phyloP scores from a whole-genome alignment of 768 basidiomycete species.

The Russula earlei region DNA sequence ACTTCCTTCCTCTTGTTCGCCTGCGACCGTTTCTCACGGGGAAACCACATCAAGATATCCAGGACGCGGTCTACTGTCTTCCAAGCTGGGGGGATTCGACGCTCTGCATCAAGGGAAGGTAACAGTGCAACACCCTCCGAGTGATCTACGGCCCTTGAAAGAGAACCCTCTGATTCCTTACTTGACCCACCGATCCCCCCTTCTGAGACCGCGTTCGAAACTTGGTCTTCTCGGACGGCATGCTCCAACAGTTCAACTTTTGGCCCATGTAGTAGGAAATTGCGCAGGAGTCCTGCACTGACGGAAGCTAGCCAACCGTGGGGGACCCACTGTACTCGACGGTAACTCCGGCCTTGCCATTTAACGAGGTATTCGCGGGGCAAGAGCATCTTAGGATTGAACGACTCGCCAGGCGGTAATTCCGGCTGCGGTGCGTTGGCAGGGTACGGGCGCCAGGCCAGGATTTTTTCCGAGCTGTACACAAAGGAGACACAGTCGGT shows the following conservation, averaged over 20 bases:
- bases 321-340: conserved; percentile 79
- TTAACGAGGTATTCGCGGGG: conserved; percentile 94
- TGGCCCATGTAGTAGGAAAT: conserved; percentile 64
- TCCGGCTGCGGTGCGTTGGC: conserved; percentile 47
- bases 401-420: conserved; percentile 30
- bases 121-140: conserved; percentile 22
- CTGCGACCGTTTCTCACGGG: conserved; percentile 25
- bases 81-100: conserved; percentile 70
- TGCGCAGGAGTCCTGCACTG: conserved; percentile 56
- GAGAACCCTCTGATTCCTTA: conserved; percentile 20
- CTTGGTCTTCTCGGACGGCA: conserved; percentile 29
- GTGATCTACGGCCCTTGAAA: conserved; percentile 8
- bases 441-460: conserved; percentile 87
- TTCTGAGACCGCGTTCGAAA: conserved; percentile 27
- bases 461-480: conserved; percentile 68
- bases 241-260: conserved; percentile 55
- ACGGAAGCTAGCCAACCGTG: conserved; percentile 82
- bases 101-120: conserved; percentile 60
- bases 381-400: conserved; percentile 48
- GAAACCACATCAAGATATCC: conserved; percentile 62
- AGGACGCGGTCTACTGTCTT: conserved; percentile 88
- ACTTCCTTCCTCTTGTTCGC: conserved; percentile 21
- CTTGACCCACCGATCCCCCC: conserved; percentile 29
- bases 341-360: conserved; percentile 73
- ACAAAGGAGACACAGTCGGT: conserved; percentile 67